Conservation (phyloP, 352 stramenopile genomes). For the Peronospora farinosa region DNA sequence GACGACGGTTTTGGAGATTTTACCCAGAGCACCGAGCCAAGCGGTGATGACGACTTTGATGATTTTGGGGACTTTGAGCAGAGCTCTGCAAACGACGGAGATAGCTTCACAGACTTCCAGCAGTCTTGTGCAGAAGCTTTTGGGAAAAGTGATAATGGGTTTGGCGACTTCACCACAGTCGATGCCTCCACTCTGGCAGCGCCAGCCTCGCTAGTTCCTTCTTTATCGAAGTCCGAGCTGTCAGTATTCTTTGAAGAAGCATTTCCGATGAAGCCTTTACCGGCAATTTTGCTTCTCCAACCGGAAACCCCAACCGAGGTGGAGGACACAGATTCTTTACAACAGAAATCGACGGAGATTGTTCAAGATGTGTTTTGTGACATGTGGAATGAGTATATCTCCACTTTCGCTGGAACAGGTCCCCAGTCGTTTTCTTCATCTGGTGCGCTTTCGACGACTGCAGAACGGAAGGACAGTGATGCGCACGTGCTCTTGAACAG, state of each 20-base stretch:
- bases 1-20: constrained; percentile 16
- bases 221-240: constrained; percentile 28
- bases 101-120: constrained; percentile 19
- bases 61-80: constrained; percentile 39
- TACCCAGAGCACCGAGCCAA: constrained; percentile 4
- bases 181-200: not conserved
- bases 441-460: constrained; percentile 8
- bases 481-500: constrained; percentile 13
- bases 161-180: constrained; percentile 27
- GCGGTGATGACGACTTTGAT: constrained; percentile 25
- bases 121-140: constrained; percentile 15
- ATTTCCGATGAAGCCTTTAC: constrained; percentile 22
- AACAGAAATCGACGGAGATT: constrained; percentile 17
- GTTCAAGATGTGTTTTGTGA: constrained; percentile 20
- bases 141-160: constrained; percentile 21
- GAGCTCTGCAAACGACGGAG: constrained; percentile 10
- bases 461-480: constrained; percentile 7
- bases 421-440: constrained; percentile 12
- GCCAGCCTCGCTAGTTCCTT: not conserved
- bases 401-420: constrained; percentile 12
- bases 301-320: constrained; percentile 8
- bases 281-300: constrained; percentile 3
- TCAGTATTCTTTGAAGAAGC: constrained; percentile 33
- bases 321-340: constrained; percentile 1
- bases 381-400: constrained; percentile 28